A percentile compares a stretch with the other conserved stretches of the same genome.
Conservation (phyloP, 2,329 filamentous ascomycete species). For the Metarhizium robertsii region DNA sequence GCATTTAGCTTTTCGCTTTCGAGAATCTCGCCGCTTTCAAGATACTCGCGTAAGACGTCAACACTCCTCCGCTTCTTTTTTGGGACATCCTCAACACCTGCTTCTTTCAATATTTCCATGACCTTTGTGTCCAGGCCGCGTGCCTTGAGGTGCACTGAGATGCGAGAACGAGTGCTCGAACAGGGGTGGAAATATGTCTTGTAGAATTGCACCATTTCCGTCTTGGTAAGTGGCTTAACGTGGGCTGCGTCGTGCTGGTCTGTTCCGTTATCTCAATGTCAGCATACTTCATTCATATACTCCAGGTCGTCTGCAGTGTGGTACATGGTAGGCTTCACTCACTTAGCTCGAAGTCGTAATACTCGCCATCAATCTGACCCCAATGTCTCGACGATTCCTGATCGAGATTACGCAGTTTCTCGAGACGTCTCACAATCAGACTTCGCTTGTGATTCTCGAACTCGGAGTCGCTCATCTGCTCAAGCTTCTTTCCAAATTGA, state of each 20-base stretch:
- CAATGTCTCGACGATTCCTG: conserved; percentile 78
- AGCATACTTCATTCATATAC: background rate
- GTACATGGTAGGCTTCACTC: conserved; percentile 23
- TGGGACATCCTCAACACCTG: conserved; percentile 24
- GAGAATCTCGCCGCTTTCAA: conserved; percentile 37
- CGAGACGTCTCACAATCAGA: conserved; percentile 74
- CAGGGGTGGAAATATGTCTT: conserved; percentile 63
- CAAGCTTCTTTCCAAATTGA: conserved; percentile 54
- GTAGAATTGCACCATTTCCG: conserved; percentile 74
- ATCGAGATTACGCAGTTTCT: conserved; percentile 86
- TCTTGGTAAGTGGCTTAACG: conserved; percentile 66
- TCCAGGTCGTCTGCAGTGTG: background rate
- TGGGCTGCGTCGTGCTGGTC: conserved; percentile 67
- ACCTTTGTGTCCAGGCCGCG: conserved; percentile 48
- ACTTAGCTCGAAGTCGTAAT: conserved; percentile 85
- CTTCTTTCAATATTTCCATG: conserved; percentile 27
- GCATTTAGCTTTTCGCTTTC: conserved; percentile 39
- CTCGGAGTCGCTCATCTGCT: conserved; percentile 69
- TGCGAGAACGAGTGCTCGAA: conserved; percentile 67
- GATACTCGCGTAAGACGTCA: conserved; percentile 39
- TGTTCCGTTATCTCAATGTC: conserved; percentile 20
- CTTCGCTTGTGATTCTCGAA: conserved; percentile 91
- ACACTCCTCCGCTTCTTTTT: conserved; percentile 39
- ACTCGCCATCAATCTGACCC: conserved; percentile 76
- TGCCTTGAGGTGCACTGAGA: conserved; percentile 75